phyloP scores from a whole-genome alignment of 2,329 filamentous ascomycete species.

The Aureobasidium pullulans region DNA sequence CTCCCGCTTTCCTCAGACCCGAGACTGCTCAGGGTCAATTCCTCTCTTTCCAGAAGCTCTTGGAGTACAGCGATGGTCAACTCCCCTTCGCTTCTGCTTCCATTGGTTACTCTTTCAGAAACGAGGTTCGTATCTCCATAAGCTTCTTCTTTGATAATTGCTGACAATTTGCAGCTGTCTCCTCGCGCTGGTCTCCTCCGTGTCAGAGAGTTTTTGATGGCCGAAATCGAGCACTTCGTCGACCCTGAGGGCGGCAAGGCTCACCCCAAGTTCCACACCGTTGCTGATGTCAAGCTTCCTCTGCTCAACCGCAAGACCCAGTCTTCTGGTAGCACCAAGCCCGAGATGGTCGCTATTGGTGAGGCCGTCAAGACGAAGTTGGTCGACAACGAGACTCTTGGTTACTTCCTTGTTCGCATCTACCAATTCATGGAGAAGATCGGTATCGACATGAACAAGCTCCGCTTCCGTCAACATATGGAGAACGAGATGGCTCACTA shows the following conservation, averaged over 20 bases:
- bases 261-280: conserved; percentile 77
- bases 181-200: conserved; percentile 83
- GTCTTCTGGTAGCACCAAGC: conserved; percentile 72
- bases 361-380: conserved; percentile 74
- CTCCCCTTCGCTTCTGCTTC: conserved; percentile 98
- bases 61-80: conserved; percentile 88
- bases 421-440: conserved; percentile 84
- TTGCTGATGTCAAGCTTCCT: conserved; percentile 74
- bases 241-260: conserved; percentile 93
- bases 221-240: conserved; percentile 97
- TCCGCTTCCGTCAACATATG: conserved; percentile 98
- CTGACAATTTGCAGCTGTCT: conserved; percentile 52
- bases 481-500: conserved; percentile 87
- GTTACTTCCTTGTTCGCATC: conserved; percentile 94
- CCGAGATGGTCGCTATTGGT: conserved; percentile 68
- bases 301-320: conserved; percentile 82
- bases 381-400: conserved; percentile 95
- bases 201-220: conserved; percentile 97
- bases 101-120: conserved; percentile 96
- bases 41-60: conserved; percentile 89
- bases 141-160: not conserved
- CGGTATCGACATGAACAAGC: conserved; percentile 77
- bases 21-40: conserved; percentile 99
- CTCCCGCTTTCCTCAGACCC: conserved; percentile 77
- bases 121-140: conserved; percentile 48